phyloP scores from a whole-genome alignment of 2,329 filamentous ascomycete genomes.

The Lasiodiplodia theobromae region DNA sequence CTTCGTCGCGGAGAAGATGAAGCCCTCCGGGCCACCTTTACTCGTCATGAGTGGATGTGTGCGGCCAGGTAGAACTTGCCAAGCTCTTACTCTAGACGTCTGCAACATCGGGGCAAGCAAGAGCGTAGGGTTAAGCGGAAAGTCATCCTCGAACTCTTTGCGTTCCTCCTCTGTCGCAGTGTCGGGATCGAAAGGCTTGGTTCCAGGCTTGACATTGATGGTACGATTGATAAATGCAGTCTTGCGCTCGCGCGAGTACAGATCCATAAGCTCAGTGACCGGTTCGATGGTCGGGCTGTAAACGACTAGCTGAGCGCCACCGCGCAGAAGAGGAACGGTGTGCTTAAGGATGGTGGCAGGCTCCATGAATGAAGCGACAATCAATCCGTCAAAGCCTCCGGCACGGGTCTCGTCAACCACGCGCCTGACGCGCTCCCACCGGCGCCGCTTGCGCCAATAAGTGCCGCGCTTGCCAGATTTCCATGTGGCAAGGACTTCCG shows the following conservation, averaged over 20 bases:
- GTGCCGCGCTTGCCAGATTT: conserved; percentile 84
- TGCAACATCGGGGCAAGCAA: conserved; percentile 82
- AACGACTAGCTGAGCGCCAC: conserved; percentile 83
- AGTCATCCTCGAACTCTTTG: conserved; percentile 60
- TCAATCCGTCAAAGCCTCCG: conserved; percentile 82
- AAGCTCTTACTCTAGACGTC: conserved; percentile 77
- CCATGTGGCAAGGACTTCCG: conserved; percentile 70
- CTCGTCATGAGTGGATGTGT: conserved; percentile 96
- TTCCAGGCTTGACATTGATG: neutral
- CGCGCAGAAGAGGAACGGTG: conserved; percentile 78
- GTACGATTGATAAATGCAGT: conserved; percentile 70
- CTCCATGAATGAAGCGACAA: conserved; percentile 84
- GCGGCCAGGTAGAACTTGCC: conserved; percentile 90
- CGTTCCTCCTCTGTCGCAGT: conserved; percentile 48
- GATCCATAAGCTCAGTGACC: conserved; percentile 77
- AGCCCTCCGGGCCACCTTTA: conserved; percentile 86
- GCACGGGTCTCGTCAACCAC: conserved; percentile 77
- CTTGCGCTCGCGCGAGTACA: conserved; percentile 80
- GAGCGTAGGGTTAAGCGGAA: conserved; percentile 85
- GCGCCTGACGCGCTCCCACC: conserved; percentile 75
- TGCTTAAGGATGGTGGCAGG: conserved; percentile 76
- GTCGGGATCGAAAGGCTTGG: conserved; percentile 3
- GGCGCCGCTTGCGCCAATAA: conserved; percentile 86
- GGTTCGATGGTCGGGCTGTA: conserved; percentile 85
- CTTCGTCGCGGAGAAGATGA: conserved; percentile 82